Conservation (phyloP, 352 stramenopile genomes). For the Pythium vanterpoolii region DNA sequence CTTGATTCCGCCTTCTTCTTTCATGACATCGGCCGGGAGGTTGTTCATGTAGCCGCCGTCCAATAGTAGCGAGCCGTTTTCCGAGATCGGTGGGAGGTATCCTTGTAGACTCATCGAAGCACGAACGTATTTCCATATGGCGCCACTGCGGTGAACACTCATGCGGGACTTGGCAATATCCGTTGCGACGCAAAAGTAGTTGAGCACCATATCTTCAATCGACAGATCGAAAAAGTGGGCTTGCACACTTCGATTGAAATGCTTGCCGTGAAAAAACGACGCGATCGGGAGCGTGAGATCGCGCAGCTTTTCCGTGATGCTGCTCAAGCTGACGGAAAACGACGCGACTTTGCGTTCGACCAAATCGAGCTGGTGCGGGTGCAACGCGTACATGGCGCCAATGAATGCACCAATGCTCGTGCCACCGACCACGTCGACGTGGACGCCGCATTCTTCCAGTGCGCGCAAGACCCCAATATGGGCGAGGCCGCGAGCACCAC, state of each 20-base stretch:
- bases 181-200: constrained; percentile 92
- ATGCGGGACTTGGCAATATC: constrained; percentile 89
- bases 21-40: constrained; percentile 90
- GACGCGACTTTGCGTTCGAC: constrained; percentile 54
- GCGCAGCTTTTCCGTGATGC: constrained; percentile 64
- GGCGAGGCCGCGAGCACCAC: constrained; percentile 90
- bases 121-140: constrained; percentile 88
- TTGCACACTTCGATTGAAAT: constrained; percentile 80
- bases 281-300: constrained; percentile 88
- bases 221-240: constrained; percentile 70
- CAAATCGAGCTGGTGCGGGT: constrained; percentile 62
- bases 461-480: constrained; percentile 93
- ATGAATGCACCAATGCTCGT: constrained; percentile 90
- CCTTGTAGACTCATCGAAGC: constrained; percentile 91
- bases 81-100: constrained; percentile 89
- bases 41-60: constrained; percentile 95
- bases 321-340: constrained; percentile 66
- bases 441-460: constrained; percentile 90
- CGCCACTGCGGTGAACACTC: constrained; percentile 83
- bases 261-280: constrained; percentile 85
- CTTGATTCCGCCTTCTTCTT: constrained; percentile 84
- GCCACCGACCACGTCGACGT: constrained; percentile 93
- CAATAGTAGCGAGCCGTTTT: constrained; percentile 83
- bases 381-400: constrained; percentile 72
- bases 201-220: constrained; percentile 90